Evolutionary conservation across 306 rosid species (phyloP).

Genomic region (Luffa acutangula): DNA sequence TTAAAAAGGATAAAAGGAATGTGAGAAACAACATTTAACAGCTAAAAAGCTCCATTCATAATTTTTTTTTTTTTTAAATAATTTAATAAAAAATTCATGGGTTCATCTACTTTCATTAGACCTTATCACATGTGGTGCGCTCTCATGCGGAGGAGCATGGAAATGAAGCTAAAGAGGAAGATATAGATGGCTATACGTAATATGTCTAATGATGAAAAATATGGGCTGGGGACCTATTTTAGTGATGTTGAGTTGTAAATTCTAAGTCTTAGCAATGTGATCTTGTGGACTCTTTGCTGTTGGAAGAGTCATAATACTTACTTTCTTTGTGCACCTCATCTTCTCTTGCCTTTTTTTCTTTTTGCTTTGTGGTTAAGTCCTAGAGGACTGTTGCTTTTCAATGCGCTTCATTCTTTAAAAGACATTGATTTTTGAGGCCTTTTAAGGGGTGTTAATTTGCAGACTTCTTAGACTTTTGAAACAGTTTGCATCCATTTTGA

Average conservation of each 20-base stretch:
- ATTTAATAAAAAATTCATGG: not conserved
- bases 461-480: too few relatives aligned
- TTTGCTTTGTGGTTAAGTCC: too few relatives aligned
- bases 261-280: too few relatives aligned
- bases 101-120: not conserved
- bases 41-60: not conserved
- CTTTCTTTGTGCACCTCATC: too few relatives aligned
- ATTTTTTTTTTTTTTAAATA: not conserved
- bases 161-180: not conserved
- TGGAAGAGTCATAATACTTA: too few relatives aligned
- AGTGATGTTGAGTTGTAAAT: not conserved
- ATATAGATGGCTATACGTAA: not conserved
- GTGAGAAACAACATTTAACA: not conserved
- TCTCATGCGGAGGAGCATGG: not conserved
- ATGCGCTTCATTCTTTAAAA: too few relatives aligned
- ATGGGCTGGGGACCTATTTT: not conserved
- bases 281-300: too few relatives aligned
- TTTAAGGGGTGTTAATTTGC: too few relatives aligned
- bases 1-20: not conserved
- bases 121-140: not conserved
- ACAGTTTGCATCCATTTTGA: too few relatives aligned
- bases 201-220: not conserved
- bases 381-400: too few relatives aligned
- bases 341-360: too few relatives aligned
- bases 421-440: too few relatives aligned